Evolutionary conservation across 169 alveolate genomes (phyloP).

Genomic region (Plasmodium sp.): DNA sequence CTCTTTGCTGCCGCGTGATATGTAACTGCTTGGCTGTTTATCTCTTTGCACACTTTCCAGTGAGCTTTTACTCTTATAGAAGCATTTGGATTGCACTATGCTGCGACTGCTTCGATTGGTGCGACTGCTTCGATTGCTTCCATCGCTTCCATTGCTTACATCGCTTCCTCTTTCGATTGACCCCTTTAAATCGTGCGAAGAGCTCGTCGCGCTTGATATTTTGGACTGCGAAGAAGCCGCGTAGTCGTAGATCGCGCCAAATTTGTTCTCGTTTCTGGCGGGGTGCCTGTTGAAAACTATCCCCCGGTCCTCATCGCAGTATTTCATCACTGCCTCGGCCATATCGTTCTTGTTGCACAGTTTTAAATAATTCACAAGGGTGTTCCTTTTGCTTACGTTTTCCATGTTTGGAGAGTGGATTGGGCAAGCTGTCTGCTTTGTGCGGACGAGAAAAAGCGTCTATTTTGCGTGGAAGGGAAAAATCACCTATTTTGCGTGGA

Average conservation of each 20-base stretch:
- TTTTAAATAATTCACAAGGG: slow-evolving; percentile 36
- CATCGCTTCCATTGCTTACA: not conserved
- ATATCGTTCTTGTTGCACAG: slow-evolving; percentile 66
- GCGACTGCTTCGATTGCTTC: slow-evolving; percentile 1
- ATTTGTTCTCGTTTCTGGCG: slow-evolving; percentile 52
- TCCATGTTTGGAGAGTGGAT: slow-evolving; percentile 12
- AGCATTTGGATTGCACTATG: slow-evolving; percentile 13
- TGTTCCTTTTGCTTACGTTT: slow-evolving; percentile 32
- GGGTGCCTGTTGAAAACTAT: slow-evolving; percentile 69
- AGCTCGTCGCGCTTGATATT: not conserved
- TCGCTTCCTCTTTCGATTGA: not conserved
- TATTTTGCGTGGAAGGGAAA: not conserved
- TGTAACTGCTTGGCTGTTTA: not conserved
- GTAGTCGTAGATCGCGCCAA: slow-evolving; percentile 51
- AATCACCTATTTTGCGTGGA: not conserved
- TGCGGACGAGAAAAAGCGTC: not conserved
- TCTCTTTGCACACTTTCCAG: not conserved
- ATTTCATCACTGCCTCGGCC: slow-evolving; percentile 45
- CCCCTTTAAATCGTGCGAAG: not conserved
- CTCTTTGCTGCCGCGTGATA: not conserved
- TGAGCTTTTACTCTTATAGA: slow-evolving; percentile 22
- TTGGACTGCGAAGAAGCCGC: slow-evolving; percentile 24
- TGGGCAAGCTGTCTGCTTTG: not conserved
- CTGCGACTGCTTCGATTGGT: not conserved
- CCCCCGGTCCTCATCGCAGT: slow-evolving; percentile 71